Evolutionary conservation across 352 stramenopile species (phyloP), one percentile per base, ranked within the genome.

Genomic region (Phytopythium vexans): DNA sequence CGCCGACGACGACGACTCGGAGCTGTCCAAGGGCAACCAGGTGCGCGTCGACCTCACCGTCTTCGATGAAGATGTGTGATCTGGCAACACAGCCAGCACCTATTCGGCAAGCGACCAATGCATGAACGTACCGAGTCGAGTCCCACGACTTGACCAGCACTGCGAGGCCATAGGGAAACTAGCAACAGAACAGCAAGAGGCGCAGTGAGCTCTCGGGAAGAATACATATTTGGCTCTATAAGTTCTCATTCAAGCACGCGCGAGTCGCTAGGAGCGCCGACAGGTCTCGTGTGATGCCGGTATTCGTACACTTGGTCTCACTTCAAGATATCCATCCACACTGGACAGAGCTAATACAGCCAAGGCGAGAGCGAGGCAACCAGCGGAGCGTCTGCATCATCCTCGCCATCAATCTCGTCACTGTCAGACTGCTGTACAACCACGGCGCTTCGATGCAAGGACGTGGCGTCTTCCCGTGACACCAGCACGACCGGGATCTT

Each of bases 31-130:
- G 62, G 81, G 81, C 50, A 91, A 91, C 68, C 77, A 91, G 58
- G 72, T 91, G 54, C 79, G 79, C 49, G 76, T 89, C 21, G 81
- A 91, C 49, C 74, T 91, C 52, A 91, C 77, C 8, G 76, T 91
- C 6, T 91, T 88, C 57, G 77, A 88, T 44, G 72, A 91, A 45
- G 81, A 91, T 38, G 27, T 53, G 11, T 53, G 36, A 53, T 11
- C 41, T 27, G 21, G 15, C 15, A 8, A n/a, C 15, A 31, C n/a
- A 42, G 1, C 10, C 9, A 27, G 12, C 9, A 16, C 6, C 14
- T n/a, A 44, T n/a, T 16, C n/a, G 21, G 40, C 21, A 27, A 27
- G 21, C 21, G 21, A 27, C 21, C 21, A 27, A 27, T 27, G 21
- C 21, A 27, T 27, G 21, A 27, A 27, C 21, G 21, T 27, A 27